These are phyloP conservation scores for Blastomyces parvus DNA, from an alignment of 2,329 filamentous ascomycete species.

Conservation along the genomic window DNA sequence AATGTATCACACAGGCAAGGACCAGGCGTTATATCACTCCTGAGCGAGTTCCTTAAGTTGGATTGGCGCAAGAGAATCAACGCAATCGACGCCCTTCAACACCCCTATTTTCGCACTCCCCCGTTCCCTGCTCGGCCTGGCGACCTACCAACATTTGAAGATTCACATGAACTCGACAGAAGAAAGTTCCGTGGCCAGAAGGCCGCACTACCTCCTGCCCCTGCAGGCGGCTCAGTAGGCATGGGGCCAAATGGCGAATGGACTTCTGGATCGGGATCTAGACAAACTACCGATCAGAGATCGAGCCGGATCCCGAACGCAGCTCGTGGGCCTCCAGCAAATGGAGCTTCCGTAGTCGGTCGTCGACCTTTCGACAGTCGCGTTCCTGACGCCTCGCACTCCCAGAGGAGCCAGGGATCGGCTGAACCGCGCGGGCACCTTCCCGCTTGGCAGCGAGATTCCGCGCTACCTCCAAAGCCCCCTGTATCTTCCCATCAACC, in stretches of 20 bases:
- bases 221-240: conserved; percentile 82
- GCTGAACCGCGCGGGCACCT: conserved; percentile 21
- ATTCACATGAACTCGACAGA: conserved; percentile 92
- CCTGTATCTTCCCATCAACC: conserved; percentile 25
- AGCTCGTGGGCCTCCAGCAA: conserved; percentile 24
- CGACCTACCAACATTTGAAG: conserved; percentile 84
- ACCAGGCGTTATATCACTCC: conserved; percentile 62
- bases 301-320: conserved; percentile 30
- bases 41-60: conserved; percentile 73
- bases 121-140: conserved; percentile 73
- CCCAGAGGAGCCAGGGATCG: conserved; percentile 17
- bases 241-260: conserved; percentile 54
- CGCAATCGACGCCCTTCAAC: conserved; percentile 83
- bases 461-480: conserved; percentile 31
- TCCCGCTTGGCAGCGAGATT: conserved; percentile 24
- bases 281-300: conserved; percentile 24
- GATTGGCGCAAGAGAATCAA: conserved; percentile 87
- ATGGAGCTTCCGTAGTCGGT: conserved; percentile 18
- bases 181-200: conserved; percentile 86
- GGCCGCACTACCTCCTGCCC: conserved; percentile 75
- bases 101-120: conserved; percentile 75
- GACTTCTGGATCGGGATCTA: conserved; percentile 27
- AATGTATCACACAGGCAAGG: conserved; percentile 44
- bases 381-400: conserved; percentile 15
- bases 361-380: conserved; percentile 24